A percentile compares a stretch with the other conserved stretches of the same genome.
phyloP scores from a whole-genome alignment of 805 yeast genomes.

The Candida ortonii region DNA sequence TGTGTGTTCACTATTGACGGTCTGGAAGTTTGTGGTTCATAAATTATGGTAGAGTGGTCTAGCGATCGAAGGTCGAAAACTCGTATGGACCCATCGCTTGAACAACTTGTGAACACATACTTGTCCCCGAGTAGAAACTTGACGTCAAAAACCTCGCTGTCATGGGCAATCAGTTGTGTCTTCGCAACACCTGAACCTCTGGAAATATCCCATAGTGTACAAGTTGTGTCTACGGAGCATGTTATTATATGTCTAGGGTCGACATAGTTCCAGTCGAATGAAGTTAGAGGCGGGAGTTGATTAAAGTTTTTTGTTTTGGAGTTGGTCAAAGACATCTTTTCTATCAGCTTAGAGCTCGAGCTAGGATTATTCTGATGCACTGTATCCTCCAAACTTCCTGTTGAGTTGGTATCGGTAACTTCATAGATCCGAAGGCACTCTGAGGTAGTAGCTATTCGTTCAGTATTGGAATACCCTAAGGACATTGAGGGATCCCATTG shows the following conservation, averaged over 20 bases:
- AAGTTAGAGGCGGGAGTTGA: slow-evolving; percentile 82
- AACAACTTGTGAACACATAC: slow-evolving; percentile 84
- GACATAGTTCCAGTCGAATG: slow-evolving; percentile 85
- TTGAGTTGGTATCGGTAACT: slow-evolving; percentile 17
- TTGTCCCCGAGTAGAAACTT: slow-evolving; percentile 72
- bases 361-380: slow-evolving; percentile 5
- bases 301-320: slow-evolving; percentile 45
- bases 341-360: slow-evolving; percentile 30
- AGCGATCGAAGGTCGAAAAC: slow-evolving; percentile 85
- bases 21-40: slow-evolving; percentile 57
- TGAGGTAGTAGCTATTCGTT: slow-evolving; percentile 63
- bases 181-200: slow-evolving; percentile 64
- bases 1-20: slow-evolving; percentile 8
- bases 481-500: slow-evolving; percentile 65
- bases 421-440: slow-evolving; percentile 62
- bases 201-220: slow-evolving; percentile 90
- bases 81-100: slow-evolving; percentile 92
- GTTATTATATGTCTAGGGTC: slow-evolving; percentile 75
- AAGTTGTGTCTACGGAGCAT: slow-evolving; percentile 90
- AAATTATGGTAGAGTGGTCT: slow-evolving; percentile 92
- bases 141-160: slow-evolving; percentile 91
- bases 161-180: slow-evolving; percentile 95
- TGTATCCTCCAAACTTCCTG: slow-evolving; percentile 5
- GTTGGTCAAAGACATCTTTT: slow-evolving; percentile 39
- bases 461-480: slow-evolving; percentile 26